Evolutionary conservation across 2,329 filamentous ascomycete species (phyloP).

Genomic region (Pseudocercospora fuligena): DNA sequence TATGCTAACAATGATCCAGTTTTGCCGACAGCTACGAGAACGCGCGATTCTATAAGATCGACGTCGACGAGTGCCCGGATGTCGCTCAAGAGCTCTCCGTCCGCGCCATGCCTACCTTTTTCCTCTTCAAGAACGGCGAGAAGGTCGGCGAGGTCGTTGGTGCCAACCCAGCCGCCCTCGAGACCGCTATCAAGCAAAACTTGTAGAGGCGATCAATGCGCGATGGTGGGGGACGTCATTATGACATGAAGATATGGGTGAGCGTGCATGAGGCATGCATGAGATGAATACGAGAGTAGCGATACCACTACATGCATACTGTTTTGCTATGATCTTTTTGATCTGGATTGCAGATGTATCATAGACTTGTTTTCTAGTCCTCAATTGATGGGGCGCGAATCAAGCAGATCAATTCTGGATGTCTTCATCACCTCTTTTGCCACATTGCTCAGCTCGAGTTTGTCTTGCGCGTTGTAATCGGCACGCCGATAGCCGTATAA

Average conservation of each 20-base stretch:
- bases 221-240: slow-evolving; percentile 7
- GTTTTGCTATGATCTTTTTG: not conserved
- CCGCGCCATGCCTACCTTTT: slow-evolving; percentile 91
- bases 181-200: slow-evolving; percentile 53
- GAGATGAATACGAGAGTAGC: not conserved
- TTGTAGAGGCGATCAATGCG: slow-evolving; percentile 9
- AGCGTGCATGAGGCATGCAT: not conserved
- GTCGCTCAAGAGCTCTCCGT: slow-evolving; percentile 78
- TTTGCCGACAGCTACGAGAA: slow-evolving; percentile 64
- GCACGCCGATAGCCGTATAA: not conserved
- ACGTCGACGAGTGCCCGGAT: slow-evolving; percentile 81
- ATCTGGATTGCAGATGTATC: not conserved
- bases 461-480: not conserved
- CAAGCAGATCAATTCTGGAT: not conserved
- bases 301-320: not conserved
- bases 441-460: not conserved
- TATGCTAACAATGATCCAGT: slow-evolving; percentile 44
- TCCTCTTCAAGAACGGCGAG: slow-evolving; percentile 79
- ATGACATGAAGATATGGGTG: slow-evolving; percentile 14
- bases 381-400: not conserved
- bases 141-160: slow-evolving; percentile 76
- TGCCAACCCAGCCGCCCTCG: slow-evolving; percentile 74
- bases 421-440: not conserved
- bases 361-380: not conserved
- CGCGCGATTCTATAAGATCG: slow-evolving; percentile 83